Evolutionary conservation across 2,329 filamentous ascomycete genomes (phyloP).

Genomic region (Epichloe bromicola): DNA sequence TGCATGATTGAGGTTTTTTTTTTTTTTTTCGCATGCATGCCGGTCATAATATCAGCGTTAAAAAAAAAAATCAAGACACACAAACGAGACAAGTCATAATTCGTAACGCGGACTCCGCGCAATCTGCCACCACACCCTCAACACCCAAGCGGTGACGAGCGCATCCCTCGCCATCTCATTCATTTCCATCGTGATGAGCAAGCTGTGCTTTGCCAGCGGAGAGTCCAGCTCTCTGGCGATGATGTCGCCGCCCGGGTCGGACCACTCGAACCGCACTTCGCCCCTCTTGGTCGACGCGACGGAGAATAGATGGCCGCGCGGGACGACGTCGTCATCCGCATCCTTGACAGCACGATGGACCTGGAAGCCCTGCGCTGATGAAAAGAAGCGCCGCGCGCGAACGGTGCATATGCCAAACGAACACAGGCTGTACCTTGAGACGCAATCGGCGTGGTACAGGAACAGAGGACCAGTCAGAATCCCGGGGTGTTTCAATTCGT

Average conservation of each 20-base stretch:
- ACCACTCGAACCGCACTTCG: slow-evolving; percentile 21
- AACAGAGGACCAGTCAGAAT: slow-evolving; percentile 16
- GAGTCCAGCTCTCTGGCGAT: slow-evolving; percentile 21
- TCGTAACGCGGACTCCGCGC: slow-evolving; percentile 7
- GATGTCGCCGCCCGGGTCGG: slow-evolving; percentile 13
- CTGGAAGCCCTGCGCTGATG: slow-evolving; percentile 14
- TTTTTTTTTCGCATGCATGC: not conserved
- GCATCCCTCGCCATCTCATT: slow-evolving; percentile 17
- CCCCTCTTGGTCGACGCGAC: slow-evolving; percentile 14
- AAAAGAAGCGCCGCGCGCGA: slow-evolving; percentile 10
- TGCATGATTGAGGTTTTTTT: not conserved
- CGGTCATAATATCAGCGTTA: too few relatives aligned
- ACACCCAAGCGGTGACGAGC: slow-evolving; percentile 22
- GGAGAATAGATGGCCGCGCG: slow-evolving; percentile 15
- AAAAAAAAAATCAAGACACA: too few relatives aligned
- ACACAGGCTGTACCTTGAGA: slow-evolving; percentile 16
- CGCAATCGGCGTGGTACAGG: slow-evolving; percentile 20
- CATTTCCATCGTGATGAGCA: slow-evolving; percentile 21
- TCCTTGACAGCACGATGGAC: slow-evolving; percentile 17
- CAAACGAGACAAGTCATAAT: not conserved
- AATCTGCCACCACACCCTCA: slow-evolving; percentile 21
- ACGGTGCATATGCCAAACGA: slow-evolving; percentile 18
- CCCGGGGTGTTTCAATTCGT: slow-evolving; percentile 21
- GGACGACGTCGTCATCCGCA: slow-evolving; percentile 12
- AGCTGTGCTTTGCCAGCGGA: slow-evolving; percentile 13